These are phyloP conservation scores for Schwanniomyces etchellsii DNA, from an alignment of 1,139 yeast genomes.

Conservation along the genomic window DNA sequence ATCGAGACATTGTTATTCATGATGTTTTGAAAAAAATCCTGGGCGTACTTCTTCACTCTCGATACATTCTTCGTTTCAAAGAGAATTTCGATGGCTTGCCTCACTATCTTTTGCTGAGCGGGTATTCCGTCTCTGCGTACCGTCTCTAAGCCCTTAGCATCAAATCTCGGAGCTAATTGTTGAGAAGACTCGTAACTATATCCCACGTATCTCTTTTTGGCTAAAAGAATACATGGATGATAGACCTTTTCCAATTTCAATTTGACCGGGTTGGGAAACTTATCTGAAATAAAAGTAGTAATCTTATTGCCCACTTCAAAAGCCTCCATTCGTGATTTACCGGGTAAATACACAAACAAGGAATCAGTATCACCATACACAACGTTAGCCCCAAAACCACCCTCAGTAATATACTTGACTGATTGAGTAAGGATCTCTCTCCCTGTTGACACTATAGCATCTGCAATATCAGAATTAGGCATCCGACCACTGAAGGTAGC, in stretches of 20 bases:
- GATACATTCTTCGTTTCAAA: conserved; percentile 75
- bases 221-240: conserved; percentile 74
- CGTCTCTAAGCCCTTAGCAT: conserved; percentile 96
- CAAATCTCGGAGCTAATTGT: conserved; percentile 63
- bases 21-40: conserved; percentile 62
- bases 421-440: conserved; percentile 76
- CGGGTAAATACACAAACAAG: conserved; percentile 84
- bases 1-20: conserved; percentile 55
- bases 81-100: conserved; percentile 56
- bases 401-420: conserved; percentile 58
- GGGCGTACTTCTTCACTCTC: conserved; percentile 57
- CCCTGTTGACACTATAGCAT: conserved; percentile 87
- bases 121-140: conserved; percentile 92
- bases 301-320: conserved; percentile 68
- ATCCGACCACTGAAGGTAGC: conserved; percentile 94
- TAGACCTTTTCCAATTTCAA: conserved; percentile 91
- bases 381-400: conserved; percentile 81
- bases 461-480: conserved; percentile 96
- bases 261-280: conserved; percentile 75
- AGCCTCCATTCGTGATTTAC: conserved; percentile 71
- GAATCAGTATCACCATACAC: conserved; percentile 98
- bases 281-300: conserved; percentile 55
- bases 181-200: conserved; percentile 55
- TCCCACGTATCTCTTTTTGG: conserved; percentile 91
- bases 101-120: conserved; percentile 81